phyloP scores from a whole-genome alignment of 73 alveolate genomes.

The Durusdinium trenchii region DNA sequence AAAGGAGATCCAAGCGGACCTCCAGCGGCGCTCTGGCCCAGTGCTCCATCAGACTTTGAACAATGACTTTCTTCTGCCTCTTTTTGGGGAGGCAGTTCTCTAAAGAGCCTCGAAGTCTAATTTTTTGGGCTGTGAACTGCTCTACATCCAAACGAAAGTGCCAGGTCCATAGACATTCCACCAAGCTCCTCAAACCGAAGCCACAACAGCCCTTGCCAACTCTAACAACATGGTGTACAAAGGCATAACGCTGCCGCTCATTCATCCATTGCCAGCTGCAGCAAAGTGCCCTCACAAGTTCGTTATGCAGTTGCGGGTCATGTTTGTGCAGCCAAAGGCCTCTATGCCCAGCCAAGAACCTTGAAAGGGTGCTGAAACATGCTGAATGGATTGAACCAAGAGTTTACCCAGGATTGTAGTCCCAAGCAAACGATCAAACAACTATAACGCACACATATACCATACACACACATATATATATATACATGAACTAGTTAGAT shows the following conservation, averaged over 20 bases:
- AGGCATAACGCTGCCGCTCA: neutral
- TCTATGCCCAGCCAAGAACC: neutral
- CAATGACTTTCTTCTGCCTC: neutral
- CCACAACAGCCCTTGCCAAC: too few relatives aligned
- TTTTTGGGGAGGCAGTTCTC: neutral
- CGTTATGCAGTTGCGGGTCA: neutral
- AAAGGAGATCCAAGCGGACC: slow-evolving; percentile 25
- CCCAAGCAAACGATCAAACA: too few relatives aligned
- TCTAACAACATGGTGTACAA: too few relatives aligned
- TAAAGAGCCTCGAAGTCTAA: neutral
- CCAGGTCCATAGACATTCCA: slow-evolving; percentile 35
- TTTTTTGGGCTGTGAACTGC: too few relatives aligned
- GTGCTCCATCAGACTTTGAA: neutral
- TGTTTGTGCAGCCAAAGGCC: slow-evolving; percentile 1
- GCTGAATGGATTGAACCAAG: too few relatives aligned
- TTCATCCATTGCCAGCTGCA: neutral
- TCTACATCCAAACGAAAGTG: neutral
- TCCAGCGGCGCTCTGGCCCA: neutral
- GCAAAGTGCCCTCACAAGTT: slow-evolving; percentile 44
- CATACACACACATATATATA: too few relatives aligned
- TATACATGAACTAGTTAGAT: too few relatives aligned
- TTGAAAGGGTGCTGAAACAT: too few relatives aligned
- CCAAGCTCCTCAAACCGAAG: slow-evolving; percentile 1
- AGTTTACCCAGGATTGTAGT: too few relatives aligned
- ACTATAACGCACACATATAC: too few relatives aligned